Evolutionary conservation across 1,284 basidiomycete species (phyloP).

Genomic region (Boletellus sp.): DNA sequence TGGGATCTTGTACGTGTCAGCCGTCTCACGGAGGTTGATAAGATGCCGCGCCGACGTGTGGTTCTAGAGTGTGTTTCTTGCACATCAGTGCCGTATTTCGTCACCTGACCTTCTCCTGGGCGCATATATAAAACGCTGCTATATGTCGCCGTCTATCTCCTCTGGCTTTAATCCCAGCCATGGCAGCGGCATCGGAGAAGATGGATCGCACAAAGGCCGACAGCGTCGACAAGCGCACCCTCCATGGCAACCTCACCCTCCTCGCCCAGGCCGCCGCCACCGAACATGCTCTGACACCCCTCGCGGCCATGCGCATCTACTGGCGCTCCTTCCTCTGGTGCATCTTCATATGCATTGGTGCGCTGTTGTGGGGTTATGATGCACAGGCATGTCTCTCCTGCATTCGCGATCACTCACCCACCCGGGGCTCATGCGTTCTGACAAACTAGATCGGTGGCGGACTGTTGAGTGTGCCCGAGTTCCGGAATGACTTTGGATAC

Average conservation of each 20-base stretch:
- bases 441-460: slow-evolving; percentile 20
- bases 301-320: slow-evolving; percentile 20
- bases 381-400: slow-evolving; percentile 16
- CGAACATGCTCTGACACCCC: slow-evolving; percentile 21
- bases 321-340: slow-evolving; percentile 30
- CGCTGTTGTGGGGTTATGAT: slow-evolving; percentile 29
- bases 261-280: slow-evolving; percentile 23
- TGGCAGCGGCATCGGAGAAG: not conserved
- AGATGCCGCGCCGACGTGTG: slow-evolving; percentile 47
- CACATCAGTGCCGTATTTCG: no score
- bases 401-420: not conserved
- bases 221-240: not conserved
- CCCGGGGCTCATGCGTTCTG: not conserved
- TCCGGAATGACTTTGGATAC: slow-evolving; percentile 29
- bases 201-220: not conserved
- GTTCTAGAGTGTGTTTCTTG: slow-evolving; percentile 64
- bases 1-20: slow-evolving; percentile 53
- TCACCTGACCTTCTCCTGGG: no score
- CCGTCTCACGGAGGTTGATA: slow-evolving; percentile 13
- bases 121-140: no score
- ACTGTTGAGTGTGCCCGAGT: slow-evolving; percentile 25
- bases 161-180: not conserved
- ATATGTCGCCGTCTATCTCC: no score
- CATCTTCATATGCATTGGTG: slow-evolving; percentile 27
- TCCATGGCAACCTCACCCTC: slow-evolving; percentile 10